Evolutionary conservation across 768 basidiomycete species (phyloP), one percentile per base, ranked within the genome.

Genomic region (Boletus tylopilopsis): DNA sequence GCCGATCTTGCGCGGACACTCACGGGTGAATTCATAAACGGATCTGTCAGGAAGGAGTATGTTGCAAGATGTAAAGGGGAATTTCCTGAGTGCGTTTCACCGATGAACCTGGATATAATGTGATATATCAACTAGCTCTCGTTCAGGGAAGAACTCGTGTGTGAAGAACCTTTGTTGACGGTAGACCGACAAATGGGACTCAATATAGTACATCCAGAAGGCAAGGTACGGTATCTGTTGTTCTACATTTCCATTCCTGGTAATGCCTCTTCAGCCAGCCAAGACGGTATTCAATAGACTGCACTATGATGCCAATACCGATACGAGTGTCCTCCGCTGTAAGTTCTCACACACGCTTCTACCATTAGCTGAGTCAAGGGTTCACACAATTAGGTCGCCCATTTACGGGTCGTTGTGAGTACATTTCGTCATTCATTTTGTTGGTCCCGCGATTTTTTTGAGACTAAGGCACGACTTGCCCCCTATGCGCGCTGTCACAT

Each of bases 171-270:
- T 1, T 70, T 99, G 7, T 68, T 99, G 49, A 94, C 93, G 0
- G 84, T 97, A 1, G 96, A 99, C 69, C 78, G 94, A 44, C 94
- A 97, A 64, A 94, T 97, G 85, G 96, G 96, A 4, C 69, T 99
- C 39, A 97, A 97, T 53, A 87, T 98, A 44, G 90, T 97, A 15
- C 92, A 96, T 62, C 92, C 94, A 0, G 84, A 94, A 49, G 96
- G 96, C 36, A 94, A 97, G 77, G 93, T 91, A 60, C 32, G 69
- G 42, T 16, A 27, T 22, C 22, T 34, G 9, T 30, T 3, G 11
- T 7, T 47, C 5, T 19, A 5, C 25, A 24, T 48, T 19, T 12
- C 16, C 6, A 30, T 27, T 29, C 44, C 16, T 16, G 18, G n/a
- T 18, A 32, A 47, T 45, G 1, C 18, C 27, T 10, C 21, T 33